Percentiles rank a stretch among this genome's conserved stretches.
phyloP scores from a whole-genome alignment of 805 yeast species.

The Sugiyamaella americana region DNA sequence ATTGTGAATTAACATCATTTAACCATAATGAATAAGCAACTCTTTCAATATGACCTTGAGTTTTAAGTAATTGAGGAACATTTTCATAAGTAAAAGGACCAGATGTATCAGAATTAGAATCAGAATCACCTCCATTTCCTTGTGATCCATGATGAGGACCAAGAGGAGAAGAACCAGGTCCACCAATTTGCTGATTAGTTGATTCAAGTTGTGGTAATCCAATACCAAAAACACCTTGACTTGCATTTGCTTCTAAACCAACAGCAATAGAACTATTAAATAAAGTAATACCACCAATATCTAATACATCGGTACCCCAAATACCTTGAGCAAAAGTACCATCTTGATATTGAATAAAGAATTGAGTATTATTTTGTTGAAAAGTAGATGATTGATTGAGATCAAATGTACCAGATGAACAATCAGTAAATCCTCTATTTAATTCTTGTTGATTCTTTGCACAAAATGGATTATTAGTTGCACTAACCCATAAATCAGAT shows the following conservation, averaged over 20 bases:
- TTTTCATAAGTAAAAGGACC: constrained; percentile 43
- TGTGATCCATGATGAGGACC: background rate
- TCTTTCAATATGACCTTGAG: constrained; percentile 37
- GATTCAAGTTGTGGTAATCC: constrained; percentile 32
- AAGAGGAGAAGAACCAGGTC: background rate
- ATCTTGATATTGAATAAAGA: constrained; percentile 36
- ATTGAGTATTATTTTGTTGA: constrained; percentile 16
- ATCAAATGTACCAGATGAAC: constrained; percentile 28
- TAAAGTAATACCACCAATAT: constrained; percentile 44
- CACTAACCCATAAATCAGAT: constrained; percentile 63
- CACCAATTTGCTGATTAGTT: constrained; percentile 11
- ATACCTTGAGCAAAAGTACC: constrained; percentile 44
- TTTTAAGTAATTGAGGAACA: constrained; percentile 54
- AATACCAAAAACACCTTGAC: constrained; percentile 45
- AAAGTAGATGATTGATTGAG: constrained; percentile 29
- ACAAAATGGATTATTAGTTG: constrained; percentile 42
- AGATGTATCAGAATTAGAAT: constrained; percentile 2
- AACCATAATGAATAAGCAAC: constrained; percentile 44
- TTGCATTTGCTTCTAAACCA: constrained; percentile 57
- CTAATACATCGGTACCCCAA: constrained; percentile 57
- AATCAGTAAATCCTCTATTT: constrained; percentile 36
- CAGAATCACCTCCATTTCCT: background rate
- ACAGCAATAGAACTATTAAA: constrained; percentile 63
- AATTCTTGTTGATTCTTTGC: constrained; percentile 35
- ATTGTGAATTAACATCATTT: constrained; percentile 27